Evolutionary conservation across 1,284 basidiomycete genomes (phyloP).

Genomic region (Apiotrichum sp.): DNA sequence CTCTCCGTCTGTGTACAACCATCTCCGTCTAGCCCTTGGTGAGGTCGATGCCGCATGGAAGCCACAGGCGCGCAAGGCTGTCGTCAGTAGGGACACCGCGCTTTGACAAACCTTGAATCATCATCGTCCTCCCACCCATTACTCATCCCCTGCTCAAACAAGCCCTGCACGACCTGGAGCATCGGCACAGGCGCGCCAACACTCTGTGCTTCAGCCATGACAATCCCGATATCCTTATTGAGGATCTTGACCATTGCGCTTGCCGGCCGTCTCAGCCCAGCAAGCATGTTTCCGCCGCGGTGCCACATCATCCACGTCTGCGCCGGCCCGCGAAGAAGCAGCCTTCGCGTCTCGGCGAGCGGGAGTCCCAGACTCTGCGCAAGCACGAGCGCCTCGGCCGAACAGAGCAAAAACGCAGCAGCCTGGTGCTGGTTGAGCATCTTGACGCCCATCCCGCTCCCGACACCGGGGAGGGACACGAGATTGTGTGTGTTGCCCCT

Average conservation of each 20-base stretch:
- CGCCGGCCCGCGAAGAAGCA: constrained; percentile 10
- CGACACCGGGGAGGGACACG: constrained; percentile 10
- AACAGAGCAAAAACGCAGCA: constrained; percentile 17
- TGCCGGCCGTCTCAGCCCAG: constrained; percentile 10
- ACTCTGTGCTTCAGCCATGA: constrained; percentile 7
- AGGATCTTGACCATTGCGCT: constrained; percentile 7
- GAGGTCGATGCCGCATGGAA: background rate
- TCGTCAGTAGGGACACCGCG: background rate
- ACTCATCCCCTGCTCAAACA: constrained; percentile 3
- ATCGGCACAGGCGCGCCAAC: constrained; percentile 2
- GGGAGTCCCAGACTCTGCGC: constrained; percentile 24
- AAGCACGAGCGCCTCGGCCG: constrained; percentile 27
- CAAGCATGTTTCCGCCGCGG: constrained; percentile 13
- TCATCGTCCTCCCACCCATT: constrained; percentile 15
- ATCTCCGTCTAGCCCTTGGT: background rate
- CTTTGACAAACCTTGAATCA: constrained; percentile 13
- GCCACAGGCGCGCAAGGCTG: constrained; percentile 1
- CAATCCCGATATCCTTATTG: constrained; percentile 8
- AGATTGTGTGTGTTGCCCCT: constrained; percentile 9
- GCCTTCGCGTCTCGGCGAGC: constrained; percentile 1
- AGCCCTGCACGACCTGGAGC: constrained; percentile 5
- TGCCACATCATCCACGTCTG: constrained; percentile 10
- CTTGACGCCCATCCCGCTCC: constrained; percentile 19
- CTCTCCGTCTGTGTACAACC: too few species aligned
- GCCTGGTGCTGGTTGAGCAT: constrained; percentile 13